Conservation (phyloP, 1,139 yeast genomes). For the Geotrichum aggregatum region DNA sequence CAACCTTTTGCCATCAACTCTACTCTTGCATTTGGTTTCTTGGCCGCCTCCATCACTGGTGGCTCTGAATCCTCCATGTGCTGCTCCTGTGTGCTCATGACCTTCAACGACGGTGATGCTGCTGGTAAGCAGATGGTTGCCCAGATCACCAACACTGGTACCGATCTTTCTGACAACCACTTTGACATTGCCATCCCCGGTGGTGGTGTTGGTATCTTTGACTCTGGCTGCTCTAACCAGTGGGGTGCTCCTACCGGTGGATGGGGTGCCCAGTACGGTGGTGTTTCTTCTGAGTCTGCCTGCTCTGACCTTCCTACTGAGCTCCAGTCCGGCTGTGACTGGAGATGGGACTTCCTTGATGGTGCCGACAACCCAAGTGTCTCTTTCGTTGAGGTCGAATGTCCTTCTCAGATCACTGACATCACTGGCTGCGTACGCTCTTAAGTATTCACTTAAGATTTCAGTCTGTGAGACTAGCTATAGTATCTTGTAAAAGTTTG, state of each 20-base stretch:
- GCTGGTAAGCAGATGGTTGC: slow-evolving; percentile 23
- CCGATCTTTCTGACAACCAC: slow-evolving; percentile 20
- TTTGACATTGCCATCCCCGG: slow-evolving; percentile 25
- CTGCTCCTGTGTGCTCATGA: slow-evolving; percentile 23
- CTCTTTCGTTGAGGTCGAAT: slow-evolving; percentile 22
- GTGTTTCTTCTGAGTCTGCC: slow-evolving; percentile 16
- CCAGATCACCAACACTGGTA: slow-evolving; percentile 25
- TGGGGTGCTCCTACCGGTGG: slow-evolving; percentile 16
- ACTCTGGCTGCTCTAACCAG: slow-evolving; percentile 22
- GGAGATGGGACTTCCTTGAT: slow-evolving; percentile 24
- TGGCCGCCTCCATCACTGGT: slow-evolving; percentile 24
- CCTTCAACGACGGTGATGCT: slow-evolving; percentile 19
- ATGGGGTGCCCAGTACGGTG: slow-evolving; percentile 25
- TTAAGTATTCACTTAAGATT: no score
- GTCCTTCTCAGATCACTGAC: slow-evolving; percentile 24
- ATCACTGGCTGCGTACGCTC: slow-evolving; percentile 22
- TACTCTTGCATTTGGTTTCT: slow-evolving; percentile 24
- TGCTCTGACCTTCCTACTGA: slow-evolving; percentile 21
- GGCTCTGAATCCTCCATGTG: slow-evolving; percentile 18
- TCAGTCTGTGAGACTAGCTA: no score
- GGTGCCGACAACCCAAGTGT: slow-evolving; percentile 23
- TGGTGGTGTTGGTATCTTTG: slow-evolving; percentile 23
- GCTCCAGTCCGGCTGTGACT: slow-evolving; percentile 24
- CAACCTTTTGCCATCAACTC: slow-evolving; percentile 22
- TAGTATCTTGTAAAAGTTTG: no score